phyloP scores from a whole-genome alignment of 164 flowering plant genomes.

The Hamamelis virginiana region DNA sequence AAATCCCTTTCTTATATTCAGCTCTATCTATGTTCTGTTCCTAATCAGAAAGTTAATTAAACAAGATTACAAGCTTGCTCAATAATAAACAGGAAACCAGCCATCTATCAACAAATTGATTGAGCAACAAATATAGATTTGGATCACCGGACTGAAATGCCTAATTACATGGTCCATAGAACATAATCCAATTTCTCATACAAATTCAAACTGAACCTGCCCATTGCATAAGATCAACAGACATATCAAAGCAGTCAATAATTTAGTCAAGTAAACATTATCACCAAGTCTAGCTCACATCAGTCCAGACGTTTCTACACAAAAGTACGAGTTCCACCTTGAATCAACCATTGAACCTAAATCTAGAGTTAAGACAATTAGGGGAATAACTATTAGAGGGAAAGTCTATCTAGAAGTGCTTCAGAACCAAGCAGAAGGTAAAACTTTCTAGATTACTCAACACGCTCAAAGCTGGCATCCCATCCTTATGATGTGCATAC shows the following conservation, averaged over 20 bases:
- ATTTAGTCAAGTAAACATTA: not conserved
- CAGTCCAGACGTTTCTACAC: not conserved
- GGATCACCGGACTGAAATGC: too few species aligned
- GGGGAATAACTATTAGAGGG: not conserved
- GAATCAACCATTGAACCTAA: not conserved
- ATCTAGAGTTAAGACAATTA: not conserved
- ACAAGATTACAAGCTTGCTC: too few species aligned
- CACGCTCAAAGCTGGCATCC: slow-evolving; percentile 2
- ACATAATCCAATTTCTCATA: too few species aligned
- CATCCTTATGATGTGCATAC: not conserved
- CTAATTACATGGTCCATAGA: too few species aligned
- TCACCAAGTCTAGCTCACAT: not conserved
- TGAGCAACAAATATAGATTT: too few species aligned
- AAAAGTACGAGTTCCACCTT: not conserved
- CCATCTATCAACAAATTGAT: too few species aligned
- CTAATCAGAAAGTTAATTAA: too few species aligned
- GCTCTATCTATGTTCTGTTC: too few species aligned
- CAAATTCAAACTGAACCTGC: not conserved
- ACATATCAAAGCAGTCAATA: not conserved
- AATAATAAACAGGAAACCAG: too few species aligned
- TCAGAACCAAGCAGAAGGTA: not conserved
- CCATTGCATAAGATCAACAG: not conserved
- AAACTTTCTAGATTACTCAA: not conserved
- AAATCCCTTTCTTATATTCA: too few species aligned
- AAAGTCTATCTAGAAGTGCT: not conserved